Evolutionary conservation across 768 basidiomycete genomes (phyloP), one percentile per base, ranked within the genome.

Genomic region (Mycena crocata): DNA sequence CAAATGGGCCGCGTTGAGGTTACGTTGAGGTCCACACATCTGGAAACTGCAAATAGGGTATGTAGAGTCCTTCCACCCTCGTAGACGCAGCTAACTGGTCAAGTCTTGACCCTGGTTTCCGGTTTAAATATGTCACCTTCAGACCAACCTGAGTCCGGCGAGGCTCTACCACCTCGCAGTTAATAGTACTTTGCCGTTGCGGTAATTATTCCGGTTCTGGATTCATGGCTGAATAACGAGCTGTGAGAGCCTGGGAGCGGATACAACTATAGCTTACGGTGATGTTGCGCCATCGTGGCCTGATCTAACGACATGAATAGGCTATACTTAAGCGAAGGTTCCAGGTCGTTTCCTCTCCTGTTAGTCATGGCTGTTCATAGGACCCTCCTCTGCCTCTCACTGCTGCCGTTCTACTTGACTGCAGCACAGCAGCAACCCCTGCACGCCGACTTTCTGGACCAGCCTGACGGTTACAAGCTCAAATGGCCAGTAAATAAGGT

Each of bases 401-500:
- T 55, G 44, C 39, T 23, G 2, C 44, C 57, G 6, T 8, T 55
- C 14, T 28, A 52, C n/a, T 42, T 45, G 31, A 19, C 8, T 5
- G 52, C 51, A 14, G 31, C 58, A 30, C 28, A 45, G 24, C 62
- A 64, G n/a, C 30, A 60, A 7, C 52, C 64, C 4, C 44, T 66
- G 7, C 30, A 46, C 19, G 21, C 34, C 30, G 57, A 65, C 35
- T 31, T 21, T 9, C 31, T 10, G 9, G 34, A 59, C 35, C 15
- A 60, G 44, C 31, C 44, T 2, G 64, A 61, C 10, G 64, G 37
- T 2, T 81, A 82, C 67, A 30, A 77, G 50, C 80, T 82, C 72
- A 75, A 80, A 61, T 78, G 78, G 75, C 79, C 80, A 7, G 78
- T 83, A 34, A 72, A 73, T 12, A 77, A 72, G 39, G 79, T 82